Conservation (phyloP, 2,329 filamentous ascomycete genomes). For the Talaromyces sp. region DNA sequence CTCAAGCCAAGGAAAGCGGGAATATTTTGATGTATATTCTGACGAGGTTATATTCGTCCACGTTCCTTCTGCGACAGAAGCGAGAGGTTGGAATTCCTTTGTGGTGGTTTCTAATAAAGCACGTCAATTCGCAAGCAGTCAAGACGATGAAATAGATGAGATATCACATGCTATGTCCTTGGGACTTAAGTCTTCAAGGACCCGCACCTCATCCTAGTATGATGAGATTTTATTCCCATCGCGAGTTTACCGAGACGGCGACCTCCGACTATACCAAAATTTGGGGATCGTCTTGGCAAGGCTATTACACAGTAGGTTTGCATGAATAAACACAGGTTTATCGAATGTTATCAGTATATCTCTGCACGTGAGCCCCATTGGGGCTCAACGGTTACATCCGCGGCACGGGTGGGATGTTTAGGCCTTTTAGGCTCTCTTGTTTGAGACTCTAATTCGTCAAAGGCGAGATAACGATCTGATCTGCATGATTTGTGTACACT, state of each 20-base stretch:
- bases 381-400: slow-evolving; percentile 13
- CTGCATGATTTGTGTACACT: neutral
- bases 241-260: slow-evolving; percentile 2
- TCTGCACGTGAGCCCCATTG: neutral
- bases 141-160: no score
- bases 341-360: slow-evolving; percentile 2
- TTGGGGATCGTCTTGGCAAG: neutral
- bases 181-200: neutral
- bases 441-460: neutral
- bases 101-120: neutral
- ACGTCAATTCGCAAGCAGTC: neutral
- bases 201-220: neutral
- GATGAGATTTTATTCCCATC: neutral
- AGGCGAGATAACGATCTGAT: slow-evolving; percentile 5
- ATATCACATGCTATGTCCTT: neutral
- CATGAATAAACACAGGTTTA: slow-evolving; percentile 1
- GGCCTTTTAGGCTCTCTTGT: neutral
- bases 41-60: neutral
- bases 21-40: neutral
- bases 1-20: neutral
- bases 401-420: neutral
- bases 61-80: neutral
- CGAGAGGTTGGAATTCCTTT: neutral
- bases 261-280: neutral
- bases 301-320: neutral